These are phyloP conservation scores for Podila epicladia DNA, from an alignment of 192 early-diverging fungal genomes.

Conservation along the genomic window DNA sequence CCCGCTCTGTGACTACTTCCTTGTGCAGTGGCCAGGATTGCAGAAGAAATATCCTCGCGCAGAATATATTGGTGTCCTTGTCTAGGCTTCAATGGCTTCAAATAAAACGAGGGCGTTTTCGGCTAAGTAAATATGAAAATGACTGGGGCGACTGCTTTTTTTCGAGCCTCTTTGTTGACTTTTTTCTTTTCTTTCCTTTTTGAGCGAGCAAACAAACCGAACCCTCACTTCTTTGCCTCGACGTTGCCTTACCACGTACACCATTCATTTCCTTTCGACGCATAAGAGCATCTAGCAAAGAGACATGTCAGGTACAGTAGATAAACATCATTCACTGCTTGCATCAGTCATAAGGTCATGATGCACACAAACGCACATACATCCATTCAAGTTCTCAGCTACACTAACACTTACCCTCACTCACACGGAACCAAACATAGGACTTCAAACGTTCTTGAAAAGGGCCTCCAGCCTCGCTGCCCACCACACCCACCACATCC, in stretches of 20 bases:
- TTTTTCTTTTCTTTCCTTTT: not conserved
- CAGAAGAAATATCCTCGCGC: slow-evolving; percentile 62
- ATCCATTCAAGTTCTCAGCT: too few species aligned
- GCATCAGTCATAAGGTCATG: too few species aligned
- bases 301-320: not conserved
- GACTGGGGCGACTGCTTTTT: not conserved
- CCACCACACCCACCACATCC: not conserved
- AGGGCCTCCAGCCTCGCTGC: not conserved
- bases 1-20: slow-evolving; percentile 80
- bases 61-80: slow-evolving; percentile 70
- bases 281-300: not conserved
- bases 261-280: not conserved
- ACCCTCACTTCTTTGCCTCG: not conserved
- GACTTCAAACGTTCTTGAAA: not conserved
- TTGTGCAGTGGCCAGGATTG: slow-evolving; percentile 91
- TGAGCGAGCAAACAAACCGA: not conserved
- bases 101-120: not conserved
- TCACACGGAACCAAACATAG: not conserved
- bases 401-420: not conserved
- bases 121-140: too few species aligned
- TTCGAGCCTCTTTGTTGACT: not conserved
- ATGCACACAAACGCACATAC: too few species aligned
- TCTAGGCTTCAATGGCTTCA: slow-evolving; percentile 52
- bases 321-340: too few species aligned
- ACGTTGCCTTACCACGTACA: not conserved